Percentiles rank a stretch among this genome's conserved stretches.
Evolutionary conservation across 2,329 filamentous ascomycete species (phyloP).

Genomic region (Pyrenochaeta sp.): DNA sequence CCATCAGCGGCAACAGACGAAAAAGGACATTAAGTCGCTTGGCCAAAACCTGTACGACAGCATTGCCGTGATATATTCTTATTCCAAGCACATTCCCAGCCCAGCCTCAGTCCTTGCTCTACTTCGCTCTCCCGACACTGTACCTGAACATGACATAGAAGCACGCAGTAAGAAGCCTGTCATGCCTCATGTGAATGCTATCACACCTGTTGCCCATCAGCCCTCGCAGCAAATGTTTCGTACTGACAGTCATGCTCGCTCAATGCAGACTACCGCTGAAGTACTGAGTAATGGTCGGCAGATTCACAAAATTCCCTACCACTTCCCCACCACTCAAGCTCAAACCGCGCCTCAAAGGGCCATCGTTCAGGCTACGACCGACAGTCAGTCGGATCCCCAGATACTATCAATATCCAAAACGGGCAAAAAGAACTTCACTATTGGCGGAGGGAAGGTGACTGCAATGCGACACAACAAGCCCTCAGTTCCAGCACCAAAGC

Average conservation of each 20-base stretch:
- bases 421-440: conserved; percentile 29
- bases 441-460: conserved; percentile 10
- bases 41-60: conserved; percentile 65
- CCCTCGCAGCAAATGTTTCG: conserved; percentile 16
- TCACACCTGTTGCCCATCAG: conserved; percentile 5
- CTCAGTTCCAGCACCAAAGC: background rate
- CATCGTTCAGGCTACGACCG: conserved; percentile 6
- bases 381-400: conserved; percentile 6
- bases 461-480: background rate
- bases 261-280: conserved; percentile 17
- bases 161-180: conserved; percentile 18
- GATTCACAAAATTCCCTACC: conserved; percentile 40
- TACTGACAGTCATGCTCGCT: conserved; percentile 10
- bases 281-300: conserved; percentile 34
- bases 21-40: conserved; percentile 69
- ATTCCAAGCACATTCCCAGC: conserved; percentile 42
- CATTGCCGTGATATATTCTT: conserved; percentile 43
- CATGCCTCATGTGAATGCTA: conserved; percentile 12
- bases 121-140: conserved; percentile 19
- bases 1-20: conserved; percentile 35
- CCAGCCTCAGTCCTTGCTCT: conserved; percentile 31
- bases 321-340: conserved; percentile 10
- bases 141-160: background rate
- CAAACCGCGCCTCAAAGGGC: conserved; percentile 11
- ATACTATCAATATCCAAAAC: conserved; percentile 26